phyloP scores from a whole-genome alignment of 352 stramenopile species.

The Pythium catenulatum region DNA sequence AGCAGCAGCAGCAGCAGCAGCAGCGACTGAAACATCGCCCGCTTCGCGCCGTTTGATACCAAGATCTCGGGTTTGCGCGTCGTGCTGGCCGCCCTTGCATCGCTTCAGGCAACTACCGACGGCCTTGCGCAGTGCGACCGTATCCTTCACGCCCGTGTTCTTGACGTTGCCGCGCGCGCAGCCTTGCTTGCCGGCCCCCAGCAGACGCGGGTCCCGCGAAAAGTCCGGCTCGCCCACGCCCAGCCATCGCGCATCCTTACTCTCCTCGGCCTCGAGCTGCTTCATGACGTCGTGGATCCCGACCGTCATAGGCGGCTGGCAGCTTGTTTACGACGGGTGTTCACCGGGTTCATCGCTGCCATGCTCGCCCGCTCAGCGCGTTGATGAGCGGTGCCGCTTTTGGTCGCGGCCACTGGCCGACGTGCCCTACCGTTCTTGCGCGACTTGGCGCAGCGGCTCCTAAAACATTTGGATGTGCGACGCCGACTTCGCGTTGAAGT shows the following conservation, averaged over 20 bases:
- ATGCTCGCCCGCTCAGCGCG: slow-evolving; percentile 65
- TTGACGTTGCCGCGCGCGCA: slow-evolving; percentile 91
- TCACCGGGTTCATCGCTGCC: slow-evolving; percentile 80
- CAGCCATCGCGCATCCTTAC: slow-evolving; percentile 94
- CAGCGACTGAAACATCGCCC: slow-evolving; percentile 96
- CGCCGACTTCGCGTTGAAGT: slow-evolving; percentile 96
- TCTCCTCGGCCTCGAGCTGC: slow-evolving; percentile 96
- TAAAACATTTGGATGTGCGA: slow-evolving; percentile 89
- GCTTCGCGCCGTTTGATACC: slow-evolving; percentile 97
- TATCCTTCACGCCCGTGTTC: slow-evolving; percentile 97
- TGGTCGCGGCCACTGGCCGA: background rate
- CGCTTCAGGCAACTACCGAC: slow-evolving; percentile 95
- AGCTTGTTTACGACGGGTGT: slow-evolving; percentile 91
- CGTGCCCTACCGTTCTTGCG: slow-evolving; percentile 63
- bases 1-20: too few relatives aligned
- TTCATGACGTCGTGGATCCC: slow-evolving; percentile 96
- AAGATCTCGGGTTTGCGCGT: slow-evolving; percentile 95
- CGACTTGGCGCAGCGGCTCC: slow-evolving; percentile 78
- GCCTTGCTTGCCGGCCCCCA: slow-evolving; percentile 92
- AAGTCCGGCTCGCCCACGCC: slow-evolving; percentile 98
- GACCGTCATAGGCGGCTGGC: slow-evolving; percentile 94
- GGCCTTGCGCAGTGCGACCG: slow-evolving; percentile 88
- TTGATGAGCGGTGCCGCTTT: too few relatives aligned
- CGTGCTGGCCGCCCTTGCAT: slow-evolving; percentile 95
- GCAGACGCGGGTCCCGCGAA: slow-evolving; percentile 90